Base-by-base conservation (phyloP, 352 stramenopile genomes). In the Aphanomyces invadans region DNA sequence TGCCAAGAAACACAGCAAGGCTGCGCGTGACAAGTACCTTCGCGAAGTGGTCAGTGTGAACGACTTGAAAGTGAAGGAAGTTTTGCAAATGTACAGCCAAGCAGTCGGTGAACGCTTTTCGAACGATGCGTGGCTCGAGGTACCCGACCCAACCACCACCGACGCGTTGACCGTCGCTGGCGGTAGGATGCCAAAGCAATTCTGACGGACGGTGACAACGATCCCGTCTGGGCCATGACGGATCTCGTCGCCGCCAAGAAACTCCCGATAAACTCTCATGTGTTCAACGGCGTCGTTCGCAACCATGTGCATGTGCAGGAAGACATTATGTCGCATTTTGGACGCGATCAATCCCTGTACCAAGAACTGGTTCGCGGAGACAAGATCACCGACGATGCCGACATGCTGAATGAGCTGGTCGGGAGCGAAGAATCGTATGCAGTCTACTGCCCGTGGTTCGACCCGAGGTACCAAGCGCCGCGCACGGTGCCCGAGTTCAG, bases 211-310 rank as follows among this genome's bases (percentile, higher is more conserved):
- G 60, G 69, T 21, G 81, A 81, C 2, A 80, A 92, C 33, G 73
- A 87, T 0, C 71, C 80, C 52, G 72, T 91, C 3, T 69, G 91
- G 45, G 73, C 67, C 2, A 94, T 94, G 83, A 94, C 81, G 15
- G 74, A 88, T 11, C 87, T 75, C 32, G 88, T 91, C 39, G 74
- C 80, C n/a, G 62, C 74, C 31, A 95, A 95, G 73, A 83, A 93
- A 54, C 33, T 97, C 31, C 82, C 80, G 25, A 66, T 93, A 19
- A 75, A 81, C 25, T 92, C 73, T 7, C 81, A 82, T 33, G 70
- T 91, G 7, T 89, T 97, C 39, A 97, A 97, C 66, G 90, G 90
- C 33, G 76, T 96, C 33, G 46, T 97, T 3, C 76, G 80, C 33
- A 80, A 74, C 15, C 74, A 83, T 45, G 53, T 89, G 19, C 78